Evolutionary conservation across 2,329 filamentous ascomycete genomes (phyloP), one percentile per base, ranked within the genome.

Genomic region (Geoglossum cookeanum): DNA sequence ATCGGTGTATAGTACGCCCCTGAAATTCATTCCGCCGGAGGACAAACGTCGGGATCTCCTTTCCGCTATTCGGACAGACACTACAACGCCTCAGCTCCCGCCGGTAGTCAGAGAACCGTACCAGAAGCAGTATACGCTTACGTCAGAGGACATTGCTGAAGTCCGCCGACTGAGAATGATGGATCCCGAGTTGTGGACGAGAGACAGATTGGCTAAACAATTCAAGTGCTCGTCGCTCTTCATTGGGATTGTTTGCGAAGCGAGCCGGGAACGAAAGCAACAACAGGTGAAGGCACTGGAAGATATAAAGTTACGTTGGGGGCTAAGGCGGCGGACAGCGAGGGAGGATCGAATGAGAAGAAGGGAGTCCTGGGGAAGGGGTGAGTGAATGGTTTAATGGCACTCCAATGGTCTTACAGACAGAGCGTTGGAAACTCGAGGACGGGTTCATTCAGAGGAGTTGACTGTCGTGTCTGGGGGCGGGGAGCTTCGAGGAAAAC

Each of bases 211-310:
- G 61, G 80, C 81, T 44, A 75, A 80, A 66, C 77, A 76, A 64
- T 85, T 82, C 65, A 74, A 76, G 4, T 84, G 80, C 67, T 79
- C 74, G 58, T 72, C 77, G 58, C 75, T 83, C 55, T 84, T 84
- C 62, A 75, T 83, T 51, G 75, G 75, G 8, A 71, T 82, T 70
- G 76, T 80, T 57, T 77, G 74, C 55, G 71, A 75, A 60, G 77
- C 75, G 33, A 75, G 75, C 67, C 68, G 45, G 68, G 75, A 60
- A 72, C 76, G 69, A 33, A 72, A 72, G 62, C 64, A 67, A 58
- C 68, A 74, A 52, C 74, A 76, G 63, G 68, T 68, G 61, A 64
- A 71, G 60, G 68, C 72, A 62, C 65, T 79, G 63, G 74, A 78
- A 64, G 73, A 69, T 52, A 72, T 78, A 49, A 79, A 80, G 70